Base-by-base conservation (phyloP, 768 basidiomycete genomes). In the Pisolithus microcarpus region DNA sequence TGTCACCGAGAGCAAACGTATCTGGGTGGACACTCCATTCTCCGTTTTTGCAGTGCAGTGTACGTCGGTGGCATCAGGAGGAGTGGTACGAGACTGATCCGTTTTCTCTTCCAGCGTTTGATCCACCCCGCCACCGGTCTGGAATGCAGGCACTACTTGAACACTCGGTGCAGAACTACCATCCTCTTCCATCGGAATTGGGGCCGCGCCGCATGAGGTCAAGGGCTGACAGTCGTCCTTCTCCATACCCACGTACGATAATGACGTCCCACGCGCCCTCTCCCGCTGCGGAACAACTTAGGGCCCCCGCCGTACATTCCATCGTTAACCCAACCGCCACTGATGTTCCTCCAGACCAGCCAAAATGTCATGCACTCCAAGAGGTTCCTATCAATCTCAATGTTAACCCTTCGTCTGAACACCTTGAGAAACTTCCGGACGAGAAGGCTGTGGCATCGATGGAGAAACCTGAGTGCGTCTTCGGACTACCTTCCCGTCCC, bases 61-160 rank as follows among this genome's bases (percentile, higher is more conserved):
- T 88, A 60, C 68, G 83, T 75, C 8, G 18, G 11, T 23, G n/a
- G 38, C n/a, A 4, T 5, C 23, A 1, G 13, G n/a, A 31, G 44
- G 21, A 13, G 15, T 13, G 24, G 18, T 11, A 7, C 38, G 42
- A 13, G 21, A 23, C 42, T 54, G 2, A 36, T 62, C n/a, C 10
- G 16, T 30, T 46, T 36, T 23, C 31, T 38, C 36, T 5, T 51
- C 18, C 55, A 88, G 87, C 84, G 2, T 90, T 89, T 65, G 68
- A 82, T 43, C 86, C 86, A 26, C 87, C 87, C 3, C 65, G 67
- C 3, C 74, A 86, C 56, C 79, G 77, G 4, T 70, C 73, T 5
- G 82, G 77, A 7, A 89, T 90, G 82, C 78, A 78, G 56, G 86
- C 85, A 0, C 68, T 91, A 50, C 70, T 90, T 1, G 77, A 86